phyloP scores from a whole-genome alignment of 192 early-diverging fungal genomes.

The Coemansia sp. region DNA sequence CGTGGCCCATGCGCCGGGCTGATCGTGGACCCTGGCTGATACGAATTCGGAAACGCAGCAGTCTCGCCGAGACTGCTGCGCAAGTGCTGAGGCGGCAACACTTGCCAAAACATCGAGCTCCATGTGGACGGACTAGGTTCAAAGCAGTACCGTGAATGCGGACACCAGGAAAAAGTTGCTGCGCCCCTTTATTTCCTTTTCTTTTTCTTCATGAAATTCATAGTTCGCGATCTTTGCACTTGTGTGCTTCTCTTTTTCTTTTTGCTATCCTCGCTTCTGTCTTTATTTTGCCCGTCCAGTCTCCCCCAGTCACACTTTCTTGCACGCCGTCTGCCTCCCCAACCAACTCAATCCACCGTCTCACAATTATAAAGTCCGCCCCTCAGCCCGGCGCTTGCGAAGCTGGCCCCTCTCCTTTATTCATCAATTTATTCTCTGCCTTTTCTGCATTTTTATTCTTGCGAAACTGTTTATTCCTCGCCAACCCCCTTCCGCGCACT shows the following conservation, averaged over 20 bases:
- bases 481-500: neutral
- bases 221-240: neutral
- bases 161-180: neutral
- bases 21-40: neutral
- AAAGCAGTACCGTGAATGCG: neutral
- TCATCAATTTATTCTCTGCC: neutral
- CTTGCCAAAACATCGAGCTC: neutral
- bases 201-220: neutral
- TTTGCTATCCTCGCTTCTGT: neutral
- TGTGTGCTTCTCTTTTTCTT: neutral
- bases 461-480: neutral
- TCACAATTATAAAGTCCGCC: neutral
- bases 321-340: neutral
- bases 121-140: neutral
- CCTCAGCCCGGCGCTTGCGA: neutral
- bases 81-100: too few relatives aligned
- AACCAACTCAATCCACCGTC: neutral
- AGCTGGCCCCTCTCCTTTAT: neutral
- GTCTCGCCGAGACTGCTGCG: neutral
- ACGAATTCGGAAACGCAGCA: neutral
- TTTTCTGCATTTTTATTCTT: constrained; percentile 1
- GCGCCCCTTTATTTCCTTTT: neutral
- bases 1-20: neutral
- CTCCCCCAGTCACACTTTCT: neutral
- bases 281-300: neutral